Percentiles rank a stretch among this genome's conserved stretches.
Conservation (phyloP, 768 basidiomycete genomes). For the Boletus bicolor region DNA sequence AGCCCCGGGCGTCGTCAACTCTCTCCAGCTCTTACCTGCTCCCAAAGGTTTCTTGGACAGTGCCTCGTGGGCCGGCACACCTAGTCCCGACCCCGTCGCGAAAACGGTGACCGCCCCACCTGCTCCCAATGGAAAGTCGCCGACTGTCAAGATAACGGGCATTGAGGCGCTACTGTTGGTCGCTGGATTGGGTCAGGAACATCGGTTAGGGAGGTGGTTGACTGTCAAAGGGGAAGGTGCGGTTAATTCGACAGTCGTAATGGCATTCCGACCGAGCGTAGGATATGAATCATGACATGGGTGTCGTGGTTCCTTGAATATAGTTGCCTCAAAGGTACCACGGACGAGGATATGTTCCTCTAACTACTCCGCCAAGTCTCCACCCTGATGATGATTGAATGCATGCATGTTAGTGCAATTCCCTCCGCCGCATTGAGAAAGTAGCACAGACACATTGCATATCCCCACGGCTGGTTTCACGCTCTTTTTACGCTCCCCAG, state of each 20-base stretch:
- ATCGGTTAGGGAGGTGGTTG: slow-evolving; percentile 87
- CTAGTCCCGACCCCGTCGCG: background rate
- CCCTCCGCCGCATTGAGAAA: no score
- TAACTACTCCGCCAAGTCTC: no score
- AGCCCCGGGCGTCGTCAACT: slow-evolving; percentile 83
- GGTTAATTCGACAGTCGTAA: slow-evolving; percentile 69
- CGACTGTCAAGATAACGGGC: slow-evolving; percentile 28
- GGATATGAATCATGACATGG: slow-evolving; percentile 6
- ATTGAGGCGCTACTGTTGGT: slow-evolving; percentile 55
- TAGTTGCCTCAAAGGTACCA: background rate
- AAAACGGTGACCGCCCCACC: background rate
- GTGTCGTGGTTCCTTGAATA: background rate
- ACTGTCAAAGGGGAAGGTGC: slow-evolving; percentile 66
- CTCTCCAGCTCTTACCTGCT: slow-evolving; percentile 72
- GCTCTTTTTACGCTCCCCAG: no score
- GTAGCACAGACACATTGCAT: no score
- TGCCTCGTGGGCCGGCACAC: slow-evolving; percentile 39
- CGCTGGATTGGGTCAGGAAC: slow-evolving; percentile 84
- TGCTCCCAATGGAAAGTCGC: slow-evolving; percentile 3
- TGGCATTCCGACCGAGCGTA: slow-evolving; percentile 44
- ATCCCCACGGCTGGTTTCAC: no score
- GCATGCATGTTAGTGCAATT: no score
- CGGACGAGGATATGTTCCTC: background rate
- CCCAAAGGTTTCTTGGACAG: slow-evolving; percentile 40
- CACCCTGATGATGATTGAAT: no score